Percentiles rank a stretch among this genome's conserved stretches.
These are phyloP conservation scores for Didymella sp. DNA, from an alignment of 2,329 filamentous ascomycete species.

Conservation along the genomic window DNA sequence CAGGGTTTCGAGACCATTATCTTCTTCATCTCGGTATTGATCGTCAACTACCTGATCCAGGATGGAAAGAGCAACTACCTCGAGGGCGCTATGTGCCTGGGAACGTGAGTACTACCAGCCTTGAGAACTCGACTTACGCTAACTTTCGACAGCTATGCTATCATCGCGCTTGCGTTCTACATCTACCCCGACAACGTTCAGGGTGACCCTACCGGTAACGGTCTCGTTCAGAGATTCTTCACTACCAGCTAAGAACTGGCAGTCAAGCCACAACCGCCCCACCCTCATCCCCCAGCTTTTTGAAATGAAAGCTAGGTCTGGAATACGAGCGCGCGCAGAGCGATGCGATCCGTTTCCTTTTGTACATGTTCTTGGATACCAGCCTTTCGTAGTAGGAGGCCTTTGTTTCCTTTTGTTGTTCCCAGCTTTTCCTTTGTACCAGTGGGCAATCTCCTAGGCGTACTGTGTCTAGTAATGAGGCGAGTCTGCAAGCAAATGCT, in stretches of 20 bases:
- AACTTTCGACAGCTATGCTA: constrained; percentile 55
- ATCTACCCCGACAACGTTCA: constrained; percentile 64
- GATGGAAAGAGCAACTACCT: constrained; percentile 88
- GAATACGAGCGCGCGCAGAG: constrained; percentile 1
- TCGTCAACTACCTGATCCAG: constrained; percentile 86
- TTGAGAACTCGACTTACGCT: constrained; percentile 13
- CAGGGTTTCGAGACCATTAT: constrained; percentile 88
- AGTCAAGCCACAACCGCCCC: constrained; percentile 1
- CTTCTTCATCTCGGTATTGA: constrained; percentile 82
- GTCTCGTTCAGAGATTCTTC: constrained; percentile 41
- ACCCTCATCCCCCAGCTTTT: neutral
- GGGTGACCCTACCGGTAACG: constrained; percentile 39
- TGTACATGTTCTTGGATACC: constrained; percentile 14
- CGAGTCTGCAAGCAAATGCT: neutral
- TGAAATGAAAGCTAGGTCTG: neutral
- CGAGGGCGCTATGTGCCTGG: constrained; percentile 71
- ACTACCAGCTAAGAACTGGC: constrained; percentile 18
- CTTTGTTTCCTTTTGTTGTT: constrained; percentile 1
- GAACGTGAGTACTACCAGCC: constrained; percentile 46
- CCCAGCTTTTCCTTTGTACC: constrained; percentile 10
- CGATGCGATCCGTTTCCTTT: constrained; percentile 3
- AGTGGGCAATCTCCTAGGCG: neutral
- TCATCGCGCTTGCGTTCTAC: constrained; percentile 67
- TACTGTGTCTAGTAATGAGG: neutral
- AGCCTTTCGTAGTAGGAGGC: neutral